These are phyloP conservation scores for Psilocybe azurescens DNA, from an alignment of 768 basidiomycete genomes.

Conservation along the genomic window DNA sequence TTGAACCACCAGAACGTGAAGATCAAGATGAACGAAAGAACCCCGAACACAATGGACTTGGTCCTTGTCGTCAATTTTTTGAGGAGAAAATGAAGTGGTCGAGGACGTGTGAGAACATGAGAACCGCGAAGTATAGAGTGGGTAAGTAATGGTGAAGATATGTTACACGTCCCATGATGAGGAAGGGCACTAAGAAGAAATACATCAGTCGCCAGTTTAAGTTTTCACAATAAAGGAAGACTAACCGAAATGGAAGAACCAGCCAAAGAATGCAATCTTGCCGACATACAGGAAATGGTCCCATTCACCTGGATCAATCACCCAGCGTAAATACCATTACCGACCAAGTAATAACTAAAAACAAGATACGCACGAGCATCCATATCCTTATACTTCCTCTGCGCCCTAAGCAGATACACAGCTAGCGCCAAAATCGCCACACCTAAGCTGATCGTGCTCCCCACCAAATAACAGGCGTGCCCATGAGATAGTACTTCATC, in stretches of 20 bases:
- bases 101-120: conserved; percentile 89
- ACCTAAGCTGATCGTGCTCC: conserved; percentile 68
- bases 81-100: conserved; percentile 94
- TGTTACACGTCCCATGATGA: conserved; percentile 97
- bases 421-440: conserved; percentile 55
- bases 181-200: conserved; percentile 77
- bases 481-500: conserved; percentile 92
- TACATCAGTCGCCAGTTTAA: no score
- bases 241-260: conserved; percentile 90
- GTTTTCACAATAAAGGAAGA: background rate
- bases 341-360: background rate
- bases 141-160: conserved; percentile 98
- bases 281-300: conserved; percentile 93
- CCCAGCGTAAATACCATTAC: conserved; percentile 11
- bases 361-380: conserved; percentile 67
- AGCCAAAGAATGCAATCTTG: conserved; percentile 91
- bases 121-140: conserved; percentile 94
- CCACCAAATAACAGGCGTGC: conserved; percentile 96
- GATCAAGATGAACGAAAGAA: conserved; percentile 63
- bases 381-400: conserved; percentile 93
- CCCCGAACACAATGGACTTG: conserved; percentile 75
- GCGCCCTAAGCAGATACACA: conserved; percentile 79
- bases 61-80: conserved; percentile 62
- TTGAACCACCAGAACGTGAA: conserved; percentile 96
- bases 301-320: conserved; percentile 71